Evolutionary conservation across 306 rosid species (phyloP), one percentile per base, ranked within the genome.

Genomic region (Vigna hirtella): DNA sequence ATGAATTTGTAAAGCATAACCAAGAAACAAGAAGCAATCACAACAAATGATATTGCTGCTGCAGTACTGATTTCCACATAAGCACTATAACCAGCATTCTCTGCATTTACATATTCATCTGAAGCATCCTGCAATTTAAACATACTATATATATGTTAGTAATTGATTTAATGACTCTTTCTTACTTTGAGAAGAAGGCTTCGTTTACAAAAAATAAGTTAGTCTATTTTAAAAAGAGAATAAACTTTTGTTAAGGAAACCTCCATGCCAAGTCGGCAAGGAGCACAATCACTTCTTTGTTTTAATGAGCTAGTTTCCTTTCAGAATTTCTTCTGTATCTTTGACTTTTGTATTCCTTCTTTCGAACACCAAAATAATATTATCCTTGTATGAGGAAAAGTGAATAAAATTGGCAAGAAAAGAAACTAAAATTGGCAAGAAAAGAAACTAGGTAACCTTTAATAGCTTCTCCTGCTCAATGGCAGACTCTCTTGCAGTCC

Each of bases 21-120:
- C 88, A 94, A 83, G 88, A 94, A 94, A 84, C 97, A 86, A 32
- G 97, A 94, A 75, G 98, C 97, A 58, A 94, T 69, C 85, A 92
- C 90, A 66, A 94, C 97, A 76, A 94, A 92, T 49, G 85, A 90
- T 69, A 94, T 24, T 56, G 97, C 98, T 22, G 91, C 88, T 11
- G 82, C 83, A 53, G 97, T 88, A 84, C 78, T 94, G 80, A 94
- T 91, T 77, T 94, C 97, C 84, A 94, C 87, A 88, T 66, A 92
- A 79, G 88, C 89, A 86, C 91, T 83, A 49, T 87, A 81, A 80
- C 91, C 92, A 51, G 61, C 74, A 81, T 79, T 85, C 71, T 88
- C 97, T 47, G 66, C 18, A 77, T 32, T 82, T 67, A 72, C 17
- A 80, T 80, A 74, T 58, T 85, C 95, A 52, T 88, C 91, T 45